These are phyloP conservation scores for Pseudozyma sp. DNA, from an alignment of 1,284 basidiomycete genomes.

Conservation along the genomic window DNA sequence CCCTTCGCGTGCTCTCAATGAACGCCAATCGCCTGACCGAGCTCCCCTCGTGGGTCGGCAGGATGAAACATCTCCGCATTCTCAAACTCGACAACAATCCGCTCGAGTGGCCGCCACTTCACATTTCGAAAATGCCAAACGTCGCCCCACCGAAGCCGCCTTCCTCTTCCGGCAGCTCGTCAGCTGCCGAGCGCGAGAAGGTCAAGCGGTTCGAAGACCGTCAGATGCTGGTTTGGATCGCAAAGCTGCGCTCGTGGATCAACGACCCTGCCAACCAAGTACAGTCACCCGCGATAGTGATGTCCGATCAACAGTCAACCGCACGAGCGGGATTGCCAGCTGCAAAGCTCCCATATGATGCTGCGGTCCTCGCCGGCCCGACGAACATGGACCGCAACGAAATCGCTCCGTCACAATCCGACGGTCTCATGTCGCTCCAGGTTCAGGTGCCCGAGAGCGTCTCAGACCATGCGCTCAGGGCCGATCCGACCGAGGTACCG, in stretches of 20 bases:
- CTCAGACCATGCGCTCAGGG: constrained; percentile 1
- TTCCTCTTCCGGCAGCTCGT: constrained; percentile 60
- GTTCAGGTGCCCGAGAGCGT: constrained; percentile 33
- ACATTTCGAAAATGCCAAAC: constrained; percentile 57
- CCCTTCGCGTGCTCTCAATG: constrained; percentile 84
- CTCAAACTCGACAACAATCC: constrained; percentile 87
- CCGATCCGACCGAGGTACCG: neutral
- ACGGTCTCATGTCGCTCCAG: constrained; percentile 36
- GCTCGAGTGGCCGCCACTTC: constrained; percentile 81
- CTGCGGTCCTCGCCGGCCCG: neutral
- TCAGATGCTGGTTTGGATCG: constrained; percentile 60
- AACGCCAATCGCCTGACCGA: constrained; percentile 84
- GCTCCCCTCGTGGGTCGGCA: constrained; percentile 81
- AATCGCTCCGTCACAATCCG: constrained; percentile 16
- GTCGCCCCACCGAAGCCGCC: constrained; percentile 33
- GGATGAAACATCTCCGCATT: constrained; percentile 80
- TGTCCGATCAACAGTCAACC: neutral
- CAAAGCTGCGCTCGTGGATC: constrained; percentile 57
- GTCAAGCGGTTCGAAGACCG: constrained; percentile 52
- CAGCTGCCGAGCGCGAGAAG: constrained; percentile 53
- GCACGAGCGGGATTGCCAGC: neutral
- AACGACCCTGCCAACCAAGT: constrained; percentile 32
- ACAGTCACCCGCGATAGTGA: neutral
- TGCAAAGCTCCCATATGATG: neutral
- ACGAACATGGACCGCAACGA: neutral